phyloP scores from a whole-genome alignment of 352 stramenopile species.

The Globisporangium carolinianum region DNA sequence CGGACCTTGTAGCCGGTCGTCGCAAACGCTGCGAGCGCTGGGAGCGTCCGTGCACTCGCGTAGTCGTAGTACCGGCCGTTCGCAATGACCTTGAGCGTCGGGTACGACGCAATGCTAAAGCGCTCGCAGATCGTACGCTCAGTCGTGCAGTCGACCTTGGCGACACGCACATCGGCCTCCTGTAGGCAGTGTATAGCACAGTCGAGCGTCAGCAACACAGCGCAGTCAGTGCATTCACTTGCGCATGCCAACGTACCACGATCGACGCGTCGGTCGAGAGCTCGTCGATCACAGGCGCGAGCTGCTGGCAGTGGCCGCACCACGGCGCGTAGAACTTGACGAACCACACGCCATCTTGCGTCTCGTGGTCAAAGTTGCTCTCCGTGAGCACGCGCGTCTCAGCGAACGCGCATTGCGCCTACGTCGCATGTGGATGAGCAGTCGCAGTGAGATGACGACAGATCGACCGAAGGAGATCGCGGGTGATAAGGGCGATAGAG shows the following conservation, averaged over 20 bases:
- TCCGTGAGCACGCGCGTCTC: conserved; percentile 32
- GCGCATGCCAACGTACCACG: conserved; percentile 11
- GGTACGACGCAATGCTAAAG: conserved; percentile 76
- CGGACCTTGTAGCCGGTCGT: conserved; percentile 62
- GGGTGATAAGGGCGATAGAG: background rate
- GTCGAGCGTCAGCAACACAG: background rate
- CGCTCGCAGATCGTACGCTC: conserved; percentile 68
- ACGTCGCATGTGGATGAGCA: background rate
- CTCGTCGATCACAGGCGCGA: conserved; percentile 57
- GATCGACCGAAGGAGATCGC: too few species aligned
- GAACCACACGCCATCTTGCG: conserved; percentile 50
- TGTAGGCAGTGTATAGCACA: conserved; percentile 1
- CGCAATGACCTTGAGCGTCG: conserved; percentile 70
- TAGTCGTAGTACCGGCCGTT: conserved; percentile 69
- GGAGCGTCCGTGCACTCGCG: conserved; percentile 44
- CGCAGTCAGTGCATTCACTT: too few species aligned
- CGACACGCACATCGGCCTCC: conserved; percentile 39
- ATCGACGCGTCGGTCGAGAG: conserved; percentile 35
- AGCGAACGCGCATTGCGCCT: conserved; percentile 18
- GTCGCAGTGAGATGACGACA: background rate
- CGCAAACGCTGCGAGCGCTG: conserved; percentile 46
- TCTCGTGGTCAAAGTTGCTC: conserved; percentile 54
- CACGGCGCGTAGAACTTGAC: conserved; percentile 85
- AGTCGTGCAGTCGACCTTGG: conserved; percentile 77
- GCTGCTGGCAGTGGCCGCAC: conserved; percentile 81